A percentile compares a stretch with the other conserved stretches of the same genome.
These are phyloP conservation scores for Beauveria australis DNA, from an alignment of 2,329 filamentous ascomycete genomes.

Conservation along the genomic window DNA sequence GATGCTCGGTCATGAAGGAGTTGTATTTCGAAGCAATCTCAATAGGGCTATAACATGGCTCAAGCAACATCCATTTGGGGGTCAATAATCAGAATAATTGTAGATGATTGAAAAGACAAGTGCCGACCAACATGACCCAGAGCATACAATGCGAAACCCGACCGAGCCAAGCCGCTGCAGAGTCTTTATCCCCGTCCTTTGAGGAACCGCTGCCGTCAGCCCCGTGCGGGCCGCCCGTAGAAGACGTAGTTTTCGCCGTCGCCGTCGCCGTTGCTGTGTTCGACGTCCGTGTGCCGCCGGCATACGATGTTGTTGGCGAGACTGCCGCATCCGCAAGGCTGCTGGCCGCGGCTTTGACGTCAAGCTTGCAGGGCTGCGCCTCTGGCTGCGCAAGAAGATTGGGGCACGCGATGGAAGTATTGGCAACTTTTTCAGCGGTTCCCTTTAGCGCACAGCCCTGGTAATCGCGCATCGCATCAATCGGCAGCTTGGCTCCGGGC, in stretches of 20 bases:
- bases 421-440: neutral
- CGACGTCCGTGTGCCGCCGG: neutral
- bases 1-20: too few species aligned
- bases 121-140: neutral
- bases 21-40: too few species aligned
- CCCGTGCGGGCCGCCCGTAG: neutral
- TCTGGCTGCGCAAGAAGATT: neutral
- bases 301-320: neutral
- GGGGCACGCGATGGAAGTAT: slow-evolving; percentile 4
- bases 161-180: neutral
- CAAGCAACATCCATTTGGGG: too few species aligned
- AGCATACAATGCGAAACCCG: neutral
- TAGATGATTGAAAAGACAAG: neutral
- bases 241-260: neutral
- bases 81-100: neutral
- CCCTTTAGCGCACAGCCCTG: slow-evolving; percentile 1
- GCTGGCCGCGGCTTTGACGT: slow-evolving; percentile 6
- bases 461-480: slow-evolving; percentile 9
- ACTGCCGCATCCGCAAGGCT: slow-evolving; percentile 1
- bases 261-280: neutral
- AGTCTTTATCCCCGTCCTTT: neutral
- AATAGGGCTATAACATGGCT: too few species aligned
- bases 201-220: neutral
- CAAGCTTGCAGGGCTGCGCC: slow-evolving; percentile 6
- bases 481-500: slow-evolving; percentile 1